Evolutionary conservation across 441 rosid species (phyloP), one percentile per base, ranked within the genome.

Genomic region (Pelargonium citronellum): DNA sequence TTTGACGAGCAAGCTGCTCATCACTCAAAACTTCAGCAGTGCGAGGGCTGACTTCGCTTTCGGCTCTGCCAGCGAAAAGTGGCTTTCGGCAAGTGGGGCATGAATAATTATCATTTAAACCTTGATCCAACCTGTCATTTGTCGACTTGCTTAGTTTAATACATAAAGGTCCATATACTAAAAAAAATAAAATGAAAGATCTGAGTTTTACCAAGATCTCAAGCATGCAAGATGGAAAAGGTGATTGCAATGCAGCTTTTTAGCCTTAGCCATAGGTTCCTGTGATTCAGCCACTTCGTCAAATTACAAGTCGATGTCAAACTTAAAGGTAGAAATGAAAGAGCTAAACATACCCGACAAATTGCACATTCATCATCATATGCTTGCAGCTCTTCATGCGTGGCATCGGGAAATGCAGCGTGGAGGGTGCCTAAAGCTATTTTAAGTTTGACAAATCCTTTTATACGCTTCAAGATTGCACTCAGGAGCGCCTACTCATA

Each of bases 181-280:
- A 65, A 46, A 66, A 20, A 66, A 34, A 24, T 24, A 34, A 17
- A 16, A 69, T 55, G 71, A 73, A 66, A 46, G 69, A 37, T 30
- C 67, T 71, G 10, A 66, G 63, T 39, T n/a, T 24, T 86, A 95
- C 99, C 98, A 95, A 79, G 99, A 95, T 89, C 97, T 87, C 87
- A 95, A 87, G 88, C 98, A 95, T 73, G 89, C 91, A 77, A 95
- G 98, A 86, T 95, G 99, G 68, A 92, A 92, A 69, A 92, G 91
- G 79, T 95, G 99, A 75, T 81, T 88, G 85, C 99, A 95, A 72
- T 84, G 81, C 53, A 95, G 89, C 88, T 75, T 91, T 85, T 95
- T 95, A 65, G 98, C 98, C 86, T 89, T 95, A 49, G 92, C 97
- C 99, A 95, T 95, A 73, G 99, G 95, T 86, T 95, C 99, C 99